Percentiles rank a stretch among this genome's conserved stretches.
Evolutionary conservation across 352 stramenopile species (phyloP).

Genomic region (Phytophthora cactorum): DNA sequence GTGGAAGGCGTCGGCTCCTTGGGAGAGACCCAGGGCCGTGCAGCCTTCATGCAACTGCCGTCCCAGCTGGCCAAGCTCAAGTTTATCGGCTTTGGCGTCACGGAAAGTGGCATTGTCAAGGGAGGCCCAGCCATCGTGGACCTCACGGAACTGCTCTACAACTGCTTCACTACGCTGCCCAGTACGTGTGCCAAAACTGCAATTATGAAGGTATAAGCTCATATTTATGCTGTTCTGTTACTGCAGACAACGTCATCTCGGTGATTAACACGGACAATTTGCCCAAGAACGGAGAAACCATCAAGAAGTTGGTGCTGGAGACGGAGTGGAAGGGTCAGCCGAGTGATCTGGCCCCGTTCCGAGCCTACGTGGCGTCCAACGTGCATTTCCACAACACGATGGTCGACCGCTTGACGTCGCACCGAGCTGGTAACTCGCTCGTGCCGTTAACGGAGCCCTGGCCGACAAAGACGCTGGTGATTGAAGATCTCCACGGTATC

Average conservation of each 20-base stretch:
- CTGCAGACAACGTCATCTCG: slow-evolving; percentile 64
- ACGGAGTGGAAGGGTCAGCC: slow-evolving; percentile 28
- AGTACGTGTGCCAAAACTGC: not conserved
- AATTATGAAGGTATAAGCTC: not conserved
- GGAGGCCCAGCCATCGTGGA: not conserved
- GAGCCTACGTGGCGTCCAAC: slow-evolving; percentile 45
- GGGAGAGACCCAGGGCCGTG: slow-evolving; percentile 34
- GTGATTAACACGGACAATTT: slow-evolving; percentile 89
- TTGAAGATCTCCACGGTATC: slow-evolving; percentile 64
- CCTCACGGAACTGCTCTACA: not conserved
- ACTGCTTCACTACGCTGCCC: not conserved
- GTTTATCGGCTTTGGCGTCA: slow-evolving; percentile 72
- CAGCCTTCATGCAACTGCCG: slow-evolving; percentile 49
- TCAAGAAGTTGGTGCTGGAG: slow-evolving; percentile 52
- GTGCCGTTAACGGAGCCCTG: slow-evolving; percentile 71
- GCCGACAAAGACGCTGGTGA: slow-evolving; percentile 70
- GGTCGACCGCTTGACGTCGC: slow-evolving; percentile 77
- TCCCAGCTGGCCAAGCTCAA: slow-evolving; percentile 44
- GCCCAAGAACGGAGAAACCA: slow-evolving; percentile 67
- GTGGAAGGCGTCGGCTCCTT: slow-evolving; percentile 50
- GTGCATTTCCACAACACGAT: slow-evolving; percentile 88
- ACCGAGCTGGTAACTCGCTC: slow-evolving; percentile 49
- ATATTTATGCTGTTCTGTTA: not conserved
- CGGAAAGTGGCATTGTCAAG: slow-evolving; percentile 35
- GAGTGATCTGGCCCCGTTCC: slow-evolving; percentile 36